Evolutionary conservation across 352 stramenopile species (phyloP).

Genomic region (Phytophthora syringae): DNA sequence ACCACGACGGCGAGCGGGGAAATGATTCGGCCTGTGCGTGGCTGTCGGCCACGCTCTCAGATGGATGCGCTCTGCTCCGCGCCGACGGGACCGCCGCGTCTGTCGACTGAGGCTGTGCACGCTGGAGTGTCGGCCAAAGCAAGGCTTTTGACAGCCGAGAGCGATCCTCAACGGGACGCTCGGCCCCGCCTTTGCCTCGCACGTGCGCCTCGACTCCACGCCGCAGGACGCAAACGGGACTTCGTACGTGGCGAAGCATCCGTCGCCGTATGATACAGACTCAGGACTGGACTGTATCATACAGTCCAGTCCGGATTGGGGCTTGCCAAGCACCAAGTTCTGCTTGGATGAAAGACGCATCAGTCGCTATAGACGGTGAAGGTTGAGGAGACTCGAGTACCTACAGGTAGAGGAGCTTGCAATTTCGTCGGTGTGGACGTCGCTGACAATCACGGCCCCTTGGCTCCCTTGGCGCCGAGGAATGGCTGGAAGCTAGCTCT

Average conservation of each 20-base stretch:
- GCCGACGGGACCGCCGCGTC: slow-evolving; percentile 23
- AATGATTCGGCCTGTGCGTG: slow-evolving; percentile 21
- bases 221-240: slow-evolving; percentile 23
- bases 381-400: no score
- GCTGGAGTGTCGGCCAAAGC: slow-evolving; percentile 6
- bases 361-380: not conserved
- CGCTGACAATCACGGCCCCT: slow-evolving; percentile 4
- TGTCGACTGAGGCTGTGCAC: slow-evolving; percentile 26
- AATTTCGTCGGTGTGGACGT: slow-evolving; percentile 2
- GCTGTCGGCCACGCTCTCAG: slow-evolving; percentile 7
- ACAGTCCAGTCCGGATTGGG: no score
- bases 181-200: slow-evolving; percentile 30
- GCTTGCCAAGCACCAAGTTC: no score
- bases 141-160: slow-evolving; percentile 2
- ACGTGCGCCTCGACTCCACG: slow-evolving; percentile 39
- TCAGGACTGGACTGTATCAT: no score
- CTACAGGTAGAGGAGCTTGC: not conserved
- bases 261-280: no score
- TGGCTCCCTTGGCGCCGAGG: slow-evolving; percentile 2
- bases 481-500: slow-evolving; percentile 28
- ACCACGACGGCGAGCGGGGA: slow-evolving; percentile 25
- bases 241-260: slow-evolving; percentile 13
- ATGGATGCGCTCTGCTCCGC: slow-evolving; percentile 30
- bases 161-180: slow-evolving; percentile 35
- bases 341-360: no score